These are phyloP conservation scores for Sclerotinia spermophila DNA, from an alignment of 2,329 filamentous ascomycete species.

Conservation along the genomic window DNA sequence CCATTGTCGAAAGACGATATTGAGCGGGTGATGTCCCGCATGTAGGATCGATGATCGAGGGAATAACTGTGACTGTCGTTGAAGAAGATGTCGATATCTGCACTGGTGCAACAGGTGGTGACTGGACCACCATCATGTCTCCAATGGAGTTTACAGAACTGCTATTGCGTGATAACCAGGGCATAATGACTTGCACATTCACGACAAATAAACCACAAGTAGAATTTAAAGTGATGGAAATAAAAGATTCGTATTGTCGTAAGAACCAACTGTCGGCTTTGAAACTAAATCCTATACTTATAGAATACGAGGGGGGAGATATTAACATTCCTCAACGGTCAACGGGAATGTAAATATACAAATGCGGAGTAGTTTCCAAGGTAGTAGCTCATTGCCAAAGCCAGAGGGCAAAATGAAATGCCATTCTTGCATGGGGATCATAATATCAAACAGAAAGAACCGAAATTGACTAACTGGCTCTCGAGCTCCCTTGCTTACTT, in stretches of 20 bases:
- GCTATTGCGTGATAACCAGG: constrained; percentile 18
- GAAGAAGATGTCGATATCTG: background rate
- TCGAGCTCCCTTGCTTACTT: background rate
- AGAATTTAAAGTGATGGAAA: background rate
- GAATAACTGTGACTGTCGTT: constrained; percentile 21
- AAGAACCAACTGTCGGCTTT: background rate
- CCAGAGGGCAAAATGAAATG: background rate
- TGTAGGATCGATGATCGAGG: constrained; percentile 24
- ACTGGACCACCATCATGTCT: constrained; percentile 7
- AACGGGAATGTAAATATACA: constrained; percentile 17
- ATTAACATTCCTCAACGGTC: constrained; percentile 15
- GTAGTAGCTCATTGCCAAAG: background rate
- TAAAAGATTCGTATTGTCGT: background rate
- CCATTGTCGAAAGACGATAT: constrained; percentile 16
- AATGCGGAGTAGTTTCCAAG: background rate
- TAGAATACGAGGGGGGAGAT: background rate
- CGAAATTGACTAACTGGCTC: background rate
- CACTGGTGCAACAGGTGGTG: background rate
- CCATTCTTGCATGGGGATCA: constrained; percentile 1
- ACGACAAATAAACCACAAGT: background rate
- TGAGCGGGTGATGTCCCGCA: constrained; percentile 22
- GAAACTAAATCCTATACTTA: constrained; percentile 9
- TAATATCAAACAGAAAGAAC: background rate
- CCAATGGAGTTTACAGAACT: constrained; percentile 2
- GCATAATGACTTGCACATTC: constrained; percentile 14